Base-by-base conservation (phyloP, 129 eudicot genomes). In the Flaveria linearis region DNA sequence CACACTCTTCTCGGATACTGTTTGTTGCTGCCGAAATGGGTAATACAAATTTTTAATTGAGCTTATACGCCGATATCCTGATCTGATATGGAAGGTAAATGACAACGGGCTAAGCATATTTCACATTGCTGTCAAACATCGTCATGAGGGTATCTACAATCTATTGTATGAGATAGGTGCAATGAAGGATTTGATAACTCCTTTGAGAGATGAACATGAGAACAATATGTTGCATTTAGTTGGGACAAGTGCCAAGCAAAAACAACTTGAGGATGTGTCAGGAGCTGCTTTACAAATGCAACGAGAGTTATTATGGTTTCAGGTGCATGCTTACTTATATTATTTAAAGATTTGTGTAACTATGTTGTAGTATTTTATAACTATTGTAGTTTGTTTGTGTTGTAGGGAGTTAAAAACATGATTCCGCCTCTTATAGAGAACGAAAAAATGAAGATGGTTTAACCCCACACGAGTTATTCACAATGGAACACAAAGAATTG, bases 231-330 rank as follows among this genome's bases (percentile, higher is more conserved):
- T 60, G 67, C 67, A 60, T 71, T 71, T 71, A 71, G 75, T 50
- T 71, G 75, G 75, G 16, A 71, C 18, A 13, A 11, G 56, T 26
- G 61, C 75, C 0, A 71, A 71, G 26, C 61, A 50, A 71, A 71
- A 50, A 7, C 61, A 55, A 71, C 62, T 71, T 0, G 62, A 50
- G 62, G 62, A 71, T 71, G 75, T 71, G 62, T 71, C 75, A 0
- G 75, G 75, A 71, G 62, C 16, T 71, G 75, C 75, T 49, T 71
- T 71, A 71, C 75, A 71, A 50, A 71, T 71, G 75, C 75, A 71
- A 50, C 43, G 75, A 26, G 62, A 71, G 28, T 47, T 71, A 71
- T 26, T 71, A 71, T 71, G 75, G 75, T 71, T 71, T 28, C 16
- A 50, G 75, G 75, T 71, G 51, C 62, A 25, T 49, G 9, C 25